Evolutionary conservation across 2,329 filamentous ascomycete species (phyloP).

Genomic region (Trichoderma arundinaceum): DNA sequence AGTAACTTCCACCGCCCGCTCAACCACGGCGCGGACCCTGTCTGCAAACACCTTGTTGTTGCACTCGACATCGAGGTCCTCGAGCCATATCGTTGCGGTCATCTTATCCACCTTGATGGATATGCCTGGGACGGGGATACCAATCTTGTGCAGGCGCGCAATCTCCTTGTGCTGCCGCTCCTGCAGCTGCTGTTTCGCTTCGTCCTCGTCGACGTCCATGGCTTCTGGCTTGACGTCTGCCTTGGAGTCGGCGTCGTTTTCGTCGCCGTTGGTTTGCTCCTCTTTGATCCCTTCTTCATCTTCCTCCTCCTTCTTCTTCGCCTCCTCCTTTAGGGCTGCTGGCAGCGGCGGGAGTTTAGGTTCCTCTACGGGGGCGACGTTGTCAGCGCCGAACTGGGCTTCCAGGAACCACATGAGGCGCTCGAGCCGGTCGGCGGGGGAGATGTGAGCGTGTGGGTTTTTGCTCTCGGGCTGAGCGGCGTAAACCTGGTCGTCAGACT

Average conservation of each 20-base stretch:
- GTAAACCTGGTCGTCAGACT: conserved; percentile 38
- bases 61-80: conserved; percentile 90
- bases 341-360: conserved; percentile 59
- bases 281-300: neutral
- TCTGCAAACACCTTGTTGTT: conserved; percentile 78
- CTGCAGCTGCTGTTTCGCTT: conserved; percentile 48
- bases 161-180: conserved; percentile 72
- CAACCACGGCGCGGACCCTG: conserved; percentile 85
- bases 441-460: conserved; percentile 77
- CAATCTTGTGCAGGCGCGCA: conserved; percentile 77
- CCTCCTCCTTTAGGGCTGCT: conserved; percentile 36
- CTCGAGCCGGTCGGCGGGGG: conserved; percentile 76
- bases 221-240: conserved; percentile 11
- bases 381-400: conserved; percentile 88
- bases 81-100: conserved; percentile 87
- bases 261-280: conserved; percentile 10
- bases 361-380: conserved; percentile 75
- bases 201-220: conserved; percentile 9
- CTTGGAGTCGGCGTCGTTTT: neutral
- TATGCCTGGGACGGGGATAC: conserved; percentile 89
- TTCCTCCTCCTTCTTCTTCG: neutral
- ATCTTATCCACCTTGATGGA: conserved; percentile 87
- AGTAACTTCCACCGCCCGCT: conserved; percentile 86
- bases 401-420: conserved; percentile 95
- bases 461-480: conserved; percentile 51